Conservation (phyloP, 805 yeast genomes). For the Barnettozyma salicaria region DNA sequence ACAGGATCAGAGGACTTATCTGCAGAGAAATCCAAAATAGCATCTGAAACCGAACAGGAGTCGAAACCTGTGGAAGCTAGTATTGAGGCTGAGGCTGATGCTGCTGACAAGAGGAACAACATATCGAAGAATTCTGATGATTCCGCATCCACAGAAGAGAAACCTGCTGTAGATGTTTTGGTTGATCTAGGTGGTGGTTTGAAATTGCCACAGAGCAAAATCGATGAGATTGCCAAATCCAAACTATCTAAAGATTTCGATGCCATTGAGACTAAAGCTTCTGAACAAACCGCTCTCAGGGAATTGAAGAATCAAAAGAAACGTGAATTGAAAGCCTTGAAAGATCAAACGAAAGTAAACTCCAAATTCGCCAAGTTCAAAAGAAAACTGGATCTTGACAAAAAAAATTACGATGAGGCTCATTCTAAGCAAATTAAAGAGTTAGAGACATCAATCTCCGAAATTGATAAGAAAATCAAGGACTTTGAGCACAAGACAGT, state of each 20-base stretch:
- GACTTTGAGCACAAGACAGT: constrained; percentile 19
- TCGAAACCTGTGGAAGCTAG: background rate
- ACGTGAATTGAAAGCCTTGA: constrained; percentile 22
- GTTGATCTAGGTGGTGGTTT: constrained; percentile 27
- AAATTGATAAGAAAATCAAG: constrained; percentile 18
- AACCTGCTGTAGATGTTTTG: constrained; percentile 18
- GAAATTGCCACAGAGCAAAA: constrained; percentile 23
- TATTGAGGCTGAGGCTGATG: constrained; percentile 1
- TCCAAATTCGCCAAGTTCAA: constrained; percentile 25
- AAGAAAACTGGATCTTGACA: constrained; percentile 23
- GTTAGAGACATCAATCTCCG: constrained; percentile 19
- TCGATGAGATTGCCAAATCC: constrained; percentile 24
- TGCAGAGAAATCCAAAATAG: background rate
- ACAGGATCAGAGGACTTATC: background rate
- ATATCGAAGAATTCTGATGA: background rate
- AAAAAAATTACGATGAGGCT: constrained; percentile 14
- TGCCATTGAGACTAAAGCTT: constrained; percentile 21
- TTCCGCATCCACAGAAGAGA: constrained; percentile 10
- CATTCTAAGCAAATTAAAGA: constrained; percentile 18
- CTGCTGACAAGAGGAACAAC: background rate
- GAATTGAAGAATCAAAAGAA: constrained; percentile 25
- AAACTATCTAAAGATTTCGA: constrained; percentile 19
- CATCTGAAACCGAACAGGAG: background rate
- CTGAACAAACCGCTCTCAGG: constrained; percentile 21
- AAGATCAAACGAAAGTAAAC: constrained; percentile 22